phyloP scores from a whole-genome alignment of 2,329 filamentous ascomycete species.

The Diaporthe citri region DNA sequence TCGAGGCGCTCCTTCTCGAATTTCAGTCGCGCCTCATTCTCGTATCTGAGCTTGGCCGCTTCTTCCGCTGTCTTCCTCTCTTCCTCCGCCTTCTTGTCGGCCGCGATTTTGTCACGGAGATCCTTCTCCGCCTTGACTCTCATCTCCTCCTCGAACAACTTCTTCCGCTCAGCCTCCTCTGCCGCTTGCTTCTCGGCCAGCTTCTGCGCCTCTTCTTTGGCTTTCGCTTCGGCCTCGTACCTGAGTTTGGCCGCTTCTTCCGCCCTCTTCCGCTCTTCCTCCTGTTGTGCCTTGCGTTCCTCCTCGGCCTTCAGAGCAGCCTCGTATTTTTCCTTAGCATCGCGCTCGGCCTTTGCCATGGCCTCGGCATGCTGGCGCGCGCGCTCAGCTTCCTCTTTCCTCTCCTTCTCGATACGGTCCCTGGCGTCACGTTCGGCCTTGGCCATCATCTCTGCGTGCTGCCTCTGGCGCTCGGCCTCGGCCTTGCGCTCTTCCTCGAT shows the following conservation, averaged over 20 bases:
- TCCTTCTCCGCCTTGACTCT: slow-evolving; percentile 38
- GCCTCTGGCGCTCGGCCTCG: slow-evolving; percentile 51
- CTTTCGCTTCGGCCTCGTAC: slow-evolving; percentile 61
- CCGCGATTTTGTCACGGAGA: slow-evolving; percentile 42
- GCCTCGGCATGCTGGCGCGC: slow-evolving; percentile 59
- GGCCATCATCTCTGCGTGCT: slow-evolving; percentile 51
- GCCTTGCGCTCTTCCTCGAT: slow-evolving; percentile 54
- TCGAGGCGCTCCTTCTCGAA: slow-evolving; percentile 60
- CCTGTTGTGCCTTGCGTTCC: slow-evolving; percentile 52
- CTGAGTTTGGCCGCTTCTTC: slow-evolving; percentile 59
- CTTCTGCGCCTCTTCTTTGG: slow-evolving; percentile 58
- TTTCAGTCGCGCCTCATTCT: slow-evolving; percentile 46
- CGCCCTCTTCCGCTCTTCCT: slow-evolving; percentile 60
- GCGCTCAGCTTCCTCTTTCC: slow-evolving; percentile 56
- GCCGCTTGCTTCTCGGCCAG: slow-evolving; percentile 51
- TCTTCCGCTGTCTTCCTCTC: slow-evolving; percentile 52
- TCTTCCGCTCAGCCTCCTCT: slow-evolving; percentile 55
- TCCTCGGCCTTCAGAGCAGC: slow-evolving; percentile 54
- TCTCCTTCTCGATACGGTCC: slow-evolving; percentile 50
- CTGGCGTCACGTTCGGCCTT: slow-evolving; percentile 51
- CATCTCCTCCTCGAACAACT: slow-evolving; percentile 60
- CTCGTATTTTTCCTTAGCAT: slow-evolving; percentile 55
- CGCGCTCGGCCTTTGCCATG: slow-evolving; percentile 59
- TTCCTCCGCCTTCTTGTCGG: slow-evolving; percentile 53
- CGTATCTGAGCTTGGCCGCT: slow-evolving; percentile 51